phyloP scores from a whole-genome alignment of 192 early-diverging fungal genomes.

The Ambispora gerdemannii region DNA sequence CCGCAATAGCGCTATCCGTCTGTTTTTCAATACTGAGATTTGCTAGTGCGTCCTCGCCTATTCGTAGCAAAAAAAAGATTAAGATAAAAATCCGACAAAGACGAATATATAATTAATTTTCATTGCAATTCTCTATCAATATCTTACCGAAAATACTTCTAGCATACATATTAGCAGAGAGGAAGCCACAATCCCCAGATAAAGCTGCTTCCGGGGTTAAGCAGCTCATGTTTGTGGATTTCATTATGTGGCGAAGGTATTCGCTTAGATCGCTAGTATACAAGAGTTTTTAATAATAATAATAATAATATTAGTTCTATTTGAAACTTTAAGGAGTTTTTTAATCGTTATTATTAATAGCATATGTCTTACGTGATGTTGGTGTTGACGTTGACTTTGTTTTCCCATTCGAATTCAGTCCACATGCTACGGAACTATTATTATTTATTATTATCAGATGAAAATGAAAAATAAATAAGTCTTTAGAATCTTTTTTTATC shows the following conservation, averaged over 20 bases:
- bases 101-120: neutral
- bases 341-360: neutral
- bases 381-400: constrained; percentile 97
- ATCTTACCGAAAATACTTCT: constrained; percentile 83
- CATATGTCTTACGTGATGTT: constrained; percentile 67
- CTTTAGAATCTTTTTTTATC: constrained; percentile 25
- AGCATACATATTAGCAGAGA: constrained; percentile 97
- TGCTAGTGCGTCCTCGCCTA: constrained; percentile 89
- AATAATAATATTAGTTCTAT: no score
- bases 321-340: no score
- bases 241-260: constrained; percentile 92
- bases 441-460: neutral
- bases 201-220: constrained; percentile 91
- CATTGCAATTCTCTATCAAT: neutral
- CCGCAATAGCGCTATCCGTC: constrained; percentile 73
- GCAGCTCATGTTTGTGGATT: constrained; percentile 97
- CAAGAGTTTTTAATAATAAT: no score
- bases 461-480: neutral
- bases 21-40: constrained; percentile 92
- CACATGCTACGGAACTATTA: constrained; percentile 93
- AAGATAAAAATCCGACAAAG: constrained; percentile 15
- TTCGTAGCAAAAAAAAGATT: constrained; percentile 8
- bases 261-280: constrained; percentile 69
- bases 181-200: constrained; percentile 92
- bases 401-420: constrained; percentile 99